These are phyloP conservation scores for Boeremia lycopersici DNA, from an alignment of 2,329 filamentous ascomycete genomes.

Conservation along the genomic window DNA sequence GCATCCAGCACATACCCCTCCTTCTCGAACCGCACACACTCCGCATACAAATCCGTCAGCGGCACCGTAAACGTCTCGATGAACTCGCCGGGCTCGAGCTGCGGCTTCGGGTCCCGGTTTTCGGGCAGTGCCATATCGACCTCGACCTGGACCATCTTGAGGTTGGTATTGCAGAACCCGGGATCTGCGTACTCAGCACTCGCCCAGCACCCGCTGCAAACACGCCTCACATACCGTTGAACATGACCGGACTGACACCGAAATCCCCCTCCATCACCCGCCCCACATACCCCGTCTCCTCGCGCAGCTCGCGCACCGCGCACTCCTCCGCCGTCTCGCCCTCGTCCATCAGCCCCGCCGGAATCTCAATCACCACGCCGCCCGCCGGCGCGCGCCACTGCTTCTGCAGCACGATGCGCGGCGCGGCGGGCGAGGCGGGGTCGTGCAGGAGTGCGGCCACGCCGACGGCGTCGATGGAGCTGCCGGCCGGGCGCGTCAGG, in stretches of 20 bases:
- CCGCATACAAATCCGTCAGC: constrained; percentile 66
- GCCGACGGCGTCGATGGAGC: constrained; percentile 73
- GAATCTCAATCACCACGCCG: constrained; percentile 66
- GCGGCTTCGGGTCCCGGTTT: constrained; percentile 70
- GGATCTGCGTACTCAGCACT: constrained; percentile 44
- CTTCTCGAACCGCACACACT: constrained; percentile 69
- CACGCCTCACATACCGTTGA: constrained; percentile 46
- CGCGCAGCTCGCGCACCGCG: constrained; percentile 65
- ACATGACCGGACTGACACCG: constrained; percentile 50
- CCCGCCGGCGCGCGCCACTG: constrained; percentile 67
- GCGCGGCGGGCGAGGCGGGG: constrained; percentile 36
- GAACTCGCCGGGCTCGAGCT: constrained; percentile 80
- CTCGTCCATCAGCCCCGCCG: constrained; percentile 66
- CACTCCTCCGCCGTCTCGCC: constrained; percentile 63
- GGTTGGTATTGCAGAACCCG: constrained; percentile 51
- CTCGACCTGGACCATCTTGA: constrained; percentile 71
- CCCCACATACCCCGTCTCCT: constrained; percentile 69
- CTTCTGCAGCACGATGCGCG: constrained; percentile 49
- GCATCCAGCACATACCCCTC: constrained; percentile 81
- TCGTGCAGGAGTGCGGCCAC: constrained; percentile 69
- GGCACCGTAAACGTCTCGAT: constrained; percentile 79
- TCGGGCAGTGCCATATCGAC: constrained; percentile 72
- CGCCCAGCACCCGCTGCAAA: background rate
- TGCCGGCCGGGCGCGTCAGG: constrained; percentile 66
- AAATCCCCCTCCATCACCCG: constrained; percentile 42